Base-by-base conservation (phyloP, 768 basidiomycete genomes). In the Boletus huronensis region DNA sequence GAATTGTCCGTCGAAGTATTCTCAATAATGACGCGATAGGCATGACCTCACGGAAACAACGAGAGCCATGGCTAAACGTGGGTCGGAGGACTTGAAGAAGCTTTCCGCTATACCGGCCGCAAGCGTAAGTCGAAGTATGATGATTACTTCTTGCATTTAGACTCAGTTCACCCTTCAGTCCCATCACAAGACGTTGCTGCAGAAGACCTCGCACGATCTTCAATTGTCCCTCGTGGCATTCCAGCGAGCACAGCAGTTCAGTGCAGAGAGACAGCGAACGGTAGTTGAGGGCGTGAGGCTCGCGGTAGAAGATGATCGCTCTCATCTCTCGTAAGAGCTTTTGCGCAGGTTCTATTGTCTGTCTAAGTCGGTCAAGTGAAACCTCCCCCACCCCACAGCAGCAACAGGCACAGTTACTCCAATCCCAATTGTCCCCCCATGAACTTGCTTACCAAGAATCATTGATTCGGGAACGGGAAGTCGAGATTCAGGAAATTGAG, bases 371-470 rank as follows among this genome's bases (percentile, higher is more conserved):
- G 28, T 46, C 55, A 65, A 74, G 64, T 57, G 72, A 64, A 69
- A 74, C 59, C 64, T 68, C 70, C 17, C 69, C 78, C 48, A 75
- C 79, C 3, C 78, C 82, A 3, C 79, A 80, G 43, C 82, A 87
- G 60, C 82, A 84, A 54, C 87, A 88, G 67, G 85, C 82, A 0
- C 86, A 88, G 62, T 72, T 84, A 0, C 68, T 90, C 28, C 86
- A 90, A 64, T 75, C 75, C 6, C 86, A 88, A 55, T 74, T 93
- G n/a, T 92, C 90, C 2, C 90, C 91, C 0, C 88, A 90, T 55
- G 96, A 98, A 71, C 81, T 98, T 23, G 92, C 92, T 14, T 95
- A 95, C 68, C 97, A 98, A 70, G 96, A 99, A 68, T 90, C 92
- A 10, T 75, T 98, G 35, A 71, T 71, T 35, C 67, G 54, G 36